Evolutionary conservation across 2,329 filamentous ascomycete genomes (phyloP), one percentile per base, ranked within the genome.

Genomic region (Grosmannia huntii): DNA sequence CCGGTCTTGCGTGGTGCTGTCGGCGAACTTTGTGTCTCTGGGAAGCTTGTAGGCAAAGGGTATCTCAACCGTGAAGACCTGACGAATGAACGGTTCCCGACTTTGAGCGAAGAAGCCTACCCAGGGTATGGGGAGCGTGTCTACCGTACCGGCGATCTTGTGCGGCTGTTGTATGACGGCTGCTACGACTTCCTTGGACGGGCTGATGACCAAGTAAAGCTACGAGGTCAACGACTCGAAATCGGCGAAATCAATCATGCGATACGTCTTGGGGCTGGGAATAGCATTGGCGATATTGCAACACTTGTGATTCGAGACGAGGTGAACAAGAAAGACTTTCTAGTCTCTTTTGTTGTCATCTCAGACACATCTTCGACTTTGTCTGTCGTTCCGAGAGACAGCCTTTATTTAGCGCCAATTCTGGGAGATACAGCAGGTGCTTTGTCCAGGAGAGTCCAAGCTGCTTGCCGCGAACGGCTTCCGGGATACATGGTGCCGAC

Each of bases 401-500:
- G 6, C 6, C 21, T 25, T 21, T 4, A 27, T 5, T 56, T 72
- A 0, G 56, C 64, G 23, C 59, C 73, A 1, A 63, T 68, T 11
- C 60, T 62, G 3, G 70, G 72, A 28, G 62, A 67, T 4, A 68
- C 72, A 2, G 66, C 70, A 19, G 64, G 73, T 12, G 64, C 67
- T 0, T 65, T 84, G 3, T 70, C 78, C 9, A 68, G 66, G 0
- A 68, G 68, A 4, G 80, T 84, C 6, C 78, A 78, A 62, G 73
- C 78, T 27, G 80, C 82, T n/a, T 96, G 90, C 64, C 79, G 80
- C 38, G 74, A 80, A 2, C 82, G 76, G 25, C 77, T 96, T 3
- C 88, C 91, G 0, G 80, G 79, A 0, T 96, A 96, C 68, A 96
- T 96, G 91, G 81, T 96, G 2, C 92, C 91, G 0, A 91, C 89